A percentile compares a stretch with the other conserved stretches of the same genome.
Conservation (phyloP, 768 basidiomycete species). For the Pisolithus microcarpus region DNA sequence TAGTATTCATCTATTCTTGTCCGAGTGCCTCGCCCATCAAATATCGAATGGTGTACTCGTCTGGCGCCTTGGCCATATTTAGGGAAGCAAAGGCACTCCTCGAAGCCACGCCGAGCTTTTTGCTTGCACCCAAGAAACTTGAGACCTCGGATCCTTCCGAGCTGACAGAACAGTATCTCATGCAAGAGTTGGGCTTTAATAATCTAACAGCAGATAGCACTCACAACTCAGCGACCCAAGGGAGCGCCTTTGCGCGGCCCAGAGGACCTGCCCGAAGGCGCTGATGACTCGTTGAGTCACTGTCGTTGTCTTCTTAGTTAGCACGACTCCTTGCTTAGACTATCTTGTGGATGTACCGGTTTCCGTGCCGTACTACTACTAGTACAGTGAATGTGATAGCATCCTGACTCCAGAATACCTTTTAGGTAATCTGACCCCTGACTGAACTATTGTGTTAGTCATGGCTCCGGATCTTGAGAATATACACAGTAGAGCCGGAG, state of each 20-base stretch:
- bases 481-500: too few relatives aligned
- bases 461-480: not conserved
- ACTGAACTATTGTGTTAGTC: too few relatives aligned
- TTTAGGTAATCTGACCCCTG: too few relatives aligned
- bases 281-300: conserved; percentile 8
- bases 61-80: conserved; percentile 52
- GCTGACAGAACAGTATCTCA: conserved; percentile 56
- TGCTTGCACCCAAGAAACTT: conserved; percentile 53
- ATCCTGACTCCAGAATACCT: too few relatives aligned
- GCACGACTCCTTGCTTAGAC: not conserved
- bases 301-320: not conserved
- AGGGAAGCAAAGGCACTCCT: conserved; percentile 48
- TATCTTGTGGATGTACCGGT: not conserved
- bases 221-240: conserved; percentile 9
- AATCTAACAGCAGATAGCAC: conserved; percentile 3
- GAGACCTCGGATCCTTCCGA: conserved; percentile 80
- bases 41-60: conserved; percentile 84
- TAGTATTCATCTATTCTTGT: conserved; percentile 91
- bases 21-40: conserved; percentile 76
- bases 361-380: not conserved
- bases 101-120: conserved; percentile 33
- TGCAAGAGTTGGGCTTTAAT: conserved; percentile 44
- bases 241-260: conserved; percentile 59
- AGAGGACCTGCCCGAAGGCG: conserved; percentile 59
- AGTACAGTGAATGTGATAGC: too few relatives aligned